These are phyloP conservation scores for Jatropha podagrica DNA, from an alignment of 441 rosid genomes.

Conservation along the genomic window DNA sequence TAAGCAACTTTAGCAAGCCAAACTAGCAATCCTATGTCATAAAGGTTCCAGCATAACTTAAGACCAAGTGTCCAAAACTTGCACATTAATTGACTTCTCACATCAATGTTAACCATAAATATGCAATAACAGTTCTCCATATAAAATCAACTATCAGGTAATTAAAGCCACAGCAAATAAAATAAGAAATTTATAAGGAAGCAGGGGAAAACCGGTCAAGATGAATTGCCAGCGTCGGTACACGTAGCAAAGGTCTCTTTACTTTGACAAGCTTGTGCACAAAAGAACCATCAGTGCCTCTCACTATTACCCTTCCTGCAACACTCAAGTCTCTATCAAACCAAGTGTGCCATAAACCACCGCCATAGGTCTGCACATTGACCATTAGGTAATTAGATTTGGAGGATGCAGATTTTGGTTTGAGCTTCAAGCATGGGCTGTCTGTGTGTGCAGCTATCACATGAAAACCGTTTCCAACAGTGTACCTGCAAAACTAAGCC, in stretches of 20 bases:
- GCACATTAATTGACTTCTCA: neutral
- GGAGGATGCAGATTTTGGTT: constrained; percentile 84
- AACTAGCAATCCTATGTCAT: neutral
- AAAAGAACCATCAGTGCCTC: constrained; percentile 63
- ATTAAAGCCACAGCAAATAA: neutral
- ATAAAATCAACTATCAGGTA: neutral
- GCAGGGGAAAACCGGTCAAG: constrained; percentile 63
- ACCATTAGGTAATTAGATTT: constrained; percentile 86
- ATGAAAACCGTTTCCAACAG: constrained; percentile 77
- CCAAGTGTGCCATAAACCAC: constrained; percentile 99
- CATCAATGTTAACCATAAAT: neutral
- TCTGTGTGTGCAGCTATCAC: constrained; percentile 94
- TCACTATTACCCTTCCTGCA: constrained; percentile 87
- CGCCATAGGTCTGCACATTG: constrained; percentile 92
- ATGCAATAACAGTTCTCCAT: neutral
- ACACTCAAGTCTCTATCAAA: constrained; percentile 95
- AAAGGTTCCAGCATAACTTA: neutral
- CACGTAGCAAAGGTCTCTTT: constrained; percentile 73
- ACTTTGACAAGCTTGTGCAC: constrained; percentile 84
- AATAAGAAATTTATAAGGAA: constrained; percentile 7
- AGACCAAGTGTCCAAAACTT: neutral
- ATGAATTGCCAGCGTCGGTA: constrained; percentile 92
- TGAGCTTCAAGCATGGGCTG: constrained; percentile 92
- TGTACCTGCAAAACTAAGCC: constrained; percentile 60
- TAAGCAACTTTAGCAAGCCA: neutral